Evolutionary conservation across 2,329 filamentous ascomycete species (phyloP).

Genomic region (Grosmannia clavigera): DNA sequence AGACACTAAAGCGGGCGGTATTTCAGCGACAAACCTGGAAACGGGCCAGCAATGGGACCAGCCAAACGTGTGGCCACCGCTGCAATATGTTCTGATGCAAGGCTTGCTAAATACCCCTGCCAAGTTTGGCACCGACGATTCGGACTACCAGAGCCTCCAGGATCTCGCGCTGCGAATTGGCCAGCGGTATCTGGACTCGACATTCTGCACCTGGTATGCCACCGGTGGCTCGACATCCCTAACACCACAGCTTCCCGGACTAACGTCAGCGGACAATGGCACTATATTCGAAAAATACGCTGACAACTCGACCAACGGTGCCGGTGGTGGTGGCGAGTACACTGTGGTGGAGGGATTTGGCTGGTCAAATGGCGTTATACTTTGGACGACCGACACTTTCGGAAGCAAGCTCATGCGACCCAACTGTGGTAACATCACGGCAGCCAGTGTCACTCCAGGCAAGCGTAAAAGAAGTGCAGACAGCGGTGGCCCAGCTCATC

Average conservation of each 20-base stretch:
- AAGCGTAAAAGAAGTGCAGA: constrained; percentile 17
- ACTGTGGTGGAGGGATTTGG: constrained; percentile 58
- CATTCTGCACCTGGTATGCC: constrained; percentile 58
- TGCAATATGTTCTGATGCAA: constrained; percentile 51
- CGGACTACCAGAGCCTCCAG: constrained; percentile 40
- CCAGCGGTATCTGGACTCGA: constrained; percentile 54
- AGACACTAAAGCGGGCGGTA: constrained; percentile 38
- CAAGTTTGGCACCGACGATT: constrained; percentile 39
- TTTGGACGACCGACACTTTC: constrained; percentile 54
- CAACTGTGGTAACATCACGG: constrained; percentile 38
- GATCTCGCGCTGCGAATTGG: constrained; percentile 44
- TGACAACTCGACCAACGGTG: constrained; percentile 45
- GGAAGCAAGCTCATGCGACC: constrained; percentile 40
- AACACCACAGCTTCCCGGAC: constrained; percentile 36
- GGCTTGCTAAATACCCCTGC: constrained; percentile 48
- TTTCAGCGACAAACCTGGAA: constrained; percentile 48
- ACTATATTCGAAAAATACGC: constrained; percentile 62
- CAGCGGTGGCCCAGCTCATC: neutral
- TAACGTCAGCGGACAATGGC: constrained; percentile 31
- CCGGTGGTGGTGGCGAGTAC: constrained; percentile 55
- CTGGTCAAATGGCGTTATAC: constrained; percentile 57
- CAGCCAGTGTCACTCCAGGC: constrained; percentile 22
- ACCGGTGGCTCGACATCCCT: constrained; percentile 49
- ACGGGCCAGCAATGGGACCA: constrained; percentile 59
- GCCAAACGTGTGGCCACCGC: constrained; percentile 57